Evolutionary conservation across 306 rosid genomes (phyloP).

Genomic region (Vachellia pachyceras): DNA sequence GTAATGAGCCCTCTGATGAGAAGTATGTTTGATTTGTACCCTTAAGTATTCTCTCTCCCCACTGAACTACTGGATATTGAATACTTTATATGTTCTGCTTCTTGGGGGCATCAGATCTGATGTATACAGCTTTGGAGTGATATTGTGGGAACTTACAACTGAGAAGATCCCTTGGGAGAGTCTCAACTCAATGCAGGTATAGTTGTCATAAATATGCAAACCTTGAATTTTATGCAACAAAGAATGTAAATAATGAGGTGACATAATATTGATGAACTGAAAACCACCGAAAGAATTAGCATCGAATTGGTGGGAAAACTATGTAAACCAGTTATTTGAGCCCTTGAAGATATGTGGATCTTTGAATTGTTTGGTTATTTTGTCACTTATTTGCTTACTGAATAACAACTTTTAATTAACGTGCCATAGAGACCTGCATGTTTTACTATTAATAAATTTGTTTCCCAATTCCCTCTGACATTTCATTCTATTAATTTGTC

Average conservation of each 20-base stretch:
- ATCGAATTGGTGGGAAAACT: slow-evolving; percentile 14
- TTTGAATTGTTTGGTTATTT: slow-evolving; percentile 10
- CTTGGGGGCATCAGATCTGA: slow-evolving; percentile 77
- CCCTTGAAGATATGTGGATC: slow-evolving; percentile 5
- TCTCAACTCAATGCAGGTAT: slow-evolving; percentile 99
- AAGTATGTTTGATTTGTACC: slow-evolving; percentile 62
- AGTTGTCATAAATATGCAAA: slow-evolving; percentile 43
- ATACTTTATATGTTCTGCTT: slow-evolving; percentile 27
- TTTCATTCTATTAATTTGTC: neutral
- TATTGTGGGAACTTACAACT: slow-evolving; percentile 96
- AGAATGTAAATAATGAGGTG: slow-evolving; percentile 13
- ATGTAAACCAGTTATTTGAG: slow-evolving; percentile 21
- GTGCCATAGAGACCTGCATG: neutral
- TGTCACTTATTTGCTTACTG: neutral
- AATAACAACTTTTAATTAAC: neutral
- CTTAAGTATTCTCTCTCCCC: slow-evolving; percentile 11
- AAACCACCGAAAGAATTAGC: neutral
- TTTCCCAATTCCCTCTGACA: slow-evolving; percentile 18
- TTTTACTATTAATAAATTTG: neutral
- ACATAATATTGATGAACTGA: slow-evolving; percentile 15
- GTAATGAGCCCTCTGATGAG: slow-evolving; percentile 95
- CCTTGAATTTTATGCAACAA: slow-evolving; percentile 10
- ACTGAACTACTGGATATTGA: slow-evolving; percentile 17
- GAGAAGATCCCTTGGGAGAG: slow-evolving; percentile 99
- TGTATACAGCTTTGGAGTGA: slow-evolving; percentile 96